Percentiles rank a stretch among this genome's conserved stretches.
Conservation (phyloP, 805 yeast genomes). For the Ogataea sp. region DNA sequence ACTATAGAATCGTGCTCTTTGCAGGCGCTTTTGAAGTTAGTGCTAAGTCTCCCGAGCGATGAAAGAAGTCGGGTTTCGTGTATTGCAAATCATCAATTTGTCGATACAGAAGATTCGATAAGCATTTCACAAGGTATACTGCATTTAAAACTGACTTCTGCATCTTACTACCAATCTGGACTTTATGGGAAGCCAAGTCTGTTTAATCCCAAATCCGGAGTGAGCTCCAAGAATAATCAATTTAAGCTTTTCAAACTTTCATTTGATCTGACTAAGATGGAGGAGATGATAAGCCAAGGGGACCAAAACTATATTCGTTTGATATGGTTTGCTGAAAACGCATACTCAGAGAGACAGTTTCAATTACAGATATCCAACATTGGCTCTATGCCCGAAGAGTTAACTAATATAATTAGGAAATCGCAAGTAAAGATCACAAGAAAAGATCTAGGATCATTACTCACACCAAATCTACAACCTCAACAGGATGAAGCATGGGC, state of each 20-base stretch:
- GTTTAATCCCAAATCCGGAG: background rate
- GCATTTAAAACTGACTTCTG: slow-evolving; percentile 22
- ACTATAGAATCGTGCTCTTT: background rate
- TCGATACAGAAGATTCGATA: slow-evolving; percentile 25
- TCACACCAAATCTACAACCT: slow-evolving; percentile 10
- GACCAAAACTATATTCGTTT: slow-evolving; percentile 17
- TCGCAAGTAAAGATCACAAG: background rate
- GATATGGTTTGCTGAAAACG: slow-evolving; percentile 24
- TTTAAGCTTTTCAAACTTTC: slow-evolving; percentile 14
- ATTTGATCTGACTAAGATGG: slow-evolving; percentile 12
- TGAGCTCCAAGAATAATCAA: background rate
- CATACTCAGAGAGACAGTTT: background rate
- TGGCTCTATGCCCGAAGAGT: too few relatives aligned
- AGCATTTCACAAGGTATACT: slow-evolving; percentile 20
- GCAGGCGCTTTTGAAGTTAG: background rate
- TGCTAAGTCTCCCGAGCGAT: background rate
- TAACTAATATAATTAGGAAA: too few relatives aligned
- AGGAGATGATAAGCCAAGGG: slow-evolving; percentile 2
- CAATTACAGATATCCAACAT: too few relatives aligned
- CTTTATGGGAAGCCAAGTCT: slow-evolving; percentile 21
- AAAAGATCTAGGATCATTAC: slow-evolving; percentile 7
- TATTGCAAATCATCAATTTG: slow-evolving; percentile 7
- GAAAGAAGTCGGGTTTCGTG: background rate
- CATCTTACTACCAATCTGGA: slow-evolving; percentile 25
- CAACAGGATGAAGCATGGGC: slow-evolving; percentile 14